Evolutionary conservation across 345 rosid species (phyloP).

Genomic region (Acer yangbiense): DNA sequence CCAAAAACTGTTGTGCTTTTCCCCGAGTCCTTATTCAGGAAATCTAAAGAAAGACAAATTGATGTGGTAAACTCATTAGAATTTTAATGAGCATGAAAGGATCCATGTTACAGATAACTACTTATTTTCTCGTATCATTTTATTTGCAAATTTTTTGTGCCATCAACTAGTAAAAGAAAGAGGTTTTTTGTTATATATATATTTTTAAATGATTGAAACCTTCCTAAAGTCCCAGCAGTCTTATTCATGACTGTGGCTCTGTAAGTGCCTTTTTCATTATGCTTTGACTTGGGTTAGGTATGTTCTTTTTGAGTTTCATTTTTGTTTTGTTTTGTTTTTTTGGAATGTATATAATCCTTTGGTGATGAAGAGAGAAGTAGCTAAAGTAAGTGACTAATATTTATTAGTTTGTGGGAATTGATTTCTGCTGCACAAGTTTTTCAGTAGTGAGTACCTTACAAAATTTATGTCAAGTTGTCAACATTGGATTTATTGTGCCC

Average conservation of each 20-base stretch:
- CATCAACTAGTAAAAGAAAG: neutral
- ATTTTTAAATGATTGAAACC: neutral
- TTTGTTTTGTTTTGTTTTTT: neutral
- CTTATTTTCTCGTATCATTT: neutral
- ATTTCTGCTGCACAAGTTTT: neutral
- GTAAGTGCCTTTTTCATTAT: neutral
- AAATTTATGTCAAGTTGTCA: neutral
- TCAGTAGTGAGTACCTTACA: neutral
- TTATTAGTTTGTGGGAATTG: neutral
- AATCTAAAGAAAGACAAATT: too few relatives aligned
- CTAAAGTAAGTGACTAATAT: neutral
- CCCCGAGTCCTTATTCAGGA: neutral
- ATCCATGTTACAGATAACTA: neutral
- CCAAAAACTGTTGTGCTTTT: neutral
- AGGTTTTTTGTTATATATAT: neutral
- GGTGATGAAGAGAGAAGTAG: conserved; percentile 1
- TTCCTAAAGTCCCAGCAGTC: neutral
- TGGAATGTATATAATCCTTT: neutral
- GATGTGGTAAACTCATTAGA: neutral
- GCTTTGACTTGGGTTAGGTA: neutral
- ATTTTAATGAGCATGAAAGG: neutral
- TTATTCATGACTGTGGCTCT: neutral
- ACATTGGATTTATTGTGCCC: neutral
- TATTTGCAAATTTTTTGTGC: neutral
- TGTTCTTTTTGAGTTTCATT: neutral